phyloP scores from a whole-genome alignment of 257 asterid species.

The Gardenia jasminoides region DNA sequence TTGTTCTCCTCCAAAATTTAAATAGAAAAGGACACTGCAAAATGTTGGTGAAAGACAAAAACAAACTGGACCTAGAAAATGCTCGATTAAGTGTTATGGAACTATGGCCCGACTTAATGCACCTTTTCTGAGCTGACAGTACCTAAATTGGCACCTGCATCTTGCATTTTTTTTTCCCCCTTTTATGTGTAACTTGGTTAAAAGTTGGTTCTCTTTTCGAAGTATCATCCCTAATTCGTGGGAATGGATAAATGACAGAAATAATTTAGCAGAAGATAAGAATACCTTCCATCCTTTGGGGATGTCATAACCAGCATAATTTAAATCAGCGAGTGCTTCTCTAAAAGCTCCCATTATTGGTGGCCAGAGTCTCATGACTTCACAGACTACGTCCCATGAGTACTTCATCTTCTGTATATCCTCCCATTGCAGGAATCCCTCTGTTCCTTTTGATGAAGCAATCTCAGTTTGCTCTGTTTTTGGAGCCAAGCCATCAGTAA shows the following conservation, averaged over 20 bases:
- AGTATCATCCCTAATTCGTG: not conserved
- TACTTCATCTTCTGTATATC: slow-evolving; percentile 78
- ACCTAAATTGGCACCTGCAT: too few relatives aligned
- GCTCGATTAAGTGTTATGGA: too few relatives aligned
- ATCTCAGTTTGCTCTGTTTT: slow-evolving; percentile 62
- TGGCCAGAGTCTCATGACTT: slow-evolving; percentile 50
- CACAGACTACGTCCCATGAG: slow-evolving; percentile 74
- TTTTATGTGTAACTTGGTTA: not conserved
- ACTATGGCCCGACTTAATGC: too few relatives aligned
- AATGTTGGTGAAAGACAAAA: too few relatives aligned
- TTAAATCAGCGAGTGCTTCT: slow-evolving; percentile 56
- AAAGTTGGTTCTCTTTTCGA: too few relatives aligned
- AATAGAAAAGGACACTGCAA: too few relatives aligned
- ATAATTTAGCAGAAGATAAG: not conserved
- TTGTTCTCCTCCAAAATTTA: too few relatives aligned
- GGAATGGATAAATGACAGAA: not conserved
- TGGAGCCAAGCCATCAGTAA: not conserved
- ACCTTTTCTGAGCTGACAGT: too few relatives aligned
- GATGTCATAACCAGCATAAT: slow-evolving; percentile 59
- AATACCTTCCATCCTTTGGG: slow-evolving; percentile 92
- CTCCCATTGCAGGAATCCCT: slow-evolving; percentile 65
- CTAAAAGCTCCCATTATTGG: slow-evolving; percentile 63
- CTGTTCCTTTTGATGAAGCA: slow-evolving; percentile 41
- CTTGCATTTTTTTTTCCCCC: not conserved
- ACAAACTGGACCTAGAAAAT: too few relatives aligned